Percentiles rank a stretch among this genome's conserved stretches.
Evolutionary conservation across 306 rosid genomes (phyloP).

Genomic region (Prunus armeniaca): DNA sequence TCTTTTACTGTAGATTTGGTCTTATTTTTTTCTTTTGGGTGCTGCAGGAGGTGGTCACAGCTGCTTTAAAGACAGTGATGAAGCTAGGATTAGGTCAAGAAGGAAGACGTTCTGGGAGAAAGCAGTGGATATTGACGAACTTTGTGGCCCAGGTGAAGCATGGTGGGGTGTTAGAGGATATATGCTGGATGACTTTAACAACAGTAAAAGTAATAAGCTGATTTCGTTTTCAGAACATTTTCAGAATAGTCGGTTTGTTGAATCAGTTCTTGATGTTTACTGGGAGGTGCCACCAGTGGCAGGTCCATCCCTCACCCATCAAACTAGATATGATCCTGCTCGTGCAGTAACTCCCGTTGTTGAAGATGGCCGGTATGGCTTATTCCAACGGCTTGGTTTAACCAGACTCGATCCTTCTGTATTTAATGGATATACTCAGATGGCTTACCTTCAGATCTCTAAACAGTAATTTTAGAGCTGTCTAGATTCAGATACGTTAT

Average conservation of each 20-base stretch:
- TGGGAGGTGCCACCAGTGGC: conserved; percentile 99
- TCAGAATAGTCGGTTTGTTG: conserved; percentile 77
- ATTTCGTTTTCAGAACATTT: conserved; percentile 70
- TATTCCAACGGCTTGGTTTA: conserved; percentile 80
- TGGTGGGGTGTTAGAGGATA: conserved; percentile 99
- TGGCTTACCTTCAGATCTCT: conserved; percentile 93
- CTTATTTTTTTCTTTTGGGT: conserved; percentile 17
- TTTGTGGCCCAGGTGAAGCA: conserved; percentile 84
- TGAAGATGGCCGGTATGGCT: conserved; percentile 88
- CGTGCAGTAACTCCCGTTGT: conserved; percentile 75
- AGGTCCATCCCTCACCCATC: conserved; percentile 98
- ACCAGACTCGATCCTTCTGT: conserved; percentile 66
- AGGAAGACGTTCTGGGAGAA: conserved; percentile 90
- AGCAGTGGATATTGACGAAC: conserved; percentile 78
- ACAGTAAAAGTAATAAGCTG: conserved; percentile 47
- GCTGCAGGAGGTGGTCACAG: conserved; percentile 94
- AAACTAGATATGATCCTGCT: conserved; percentile 94
- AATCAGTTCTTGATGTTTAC: conserved; percentile 88
- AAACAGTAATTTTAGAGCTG: conserved; percentile 44
- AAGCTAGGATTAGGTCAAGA: conserved; percentile 82
- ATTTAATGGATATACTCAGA: conserved; percentile 96
- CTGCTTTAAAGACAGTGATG: conserved; percentile 93
- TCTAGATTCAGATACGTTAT: conserved; percentile 29
- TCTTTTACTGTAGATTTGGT: neutral
- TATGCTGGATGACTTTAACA: conserved; percentile 86